Conservation (phyloP, 345 rosid genomes). For the Linum usitatissimum region DNA sequence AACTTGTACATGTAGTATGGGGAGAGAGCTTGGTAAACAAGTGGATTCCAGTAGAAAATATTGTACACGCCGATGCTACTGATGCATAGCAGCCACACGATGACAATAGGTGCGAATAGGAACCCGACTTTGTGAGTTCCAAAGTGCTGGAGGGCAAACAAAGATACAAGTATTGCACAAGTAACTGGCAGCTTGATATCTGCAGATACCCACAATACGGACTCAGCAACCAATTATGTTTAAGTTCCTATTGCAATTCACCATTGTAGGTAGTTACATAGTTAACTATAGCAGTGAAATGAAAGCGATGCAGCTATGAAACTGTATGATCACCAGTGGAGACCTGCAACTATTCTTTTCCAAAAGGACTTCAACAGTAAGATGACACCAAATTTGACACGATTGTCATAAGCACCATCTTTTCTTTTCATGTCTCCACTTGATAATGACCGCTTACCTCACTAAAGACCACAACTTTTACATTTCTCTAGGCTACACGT, state of each 20-base stretch:
- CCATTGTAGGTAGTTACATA: background rate
- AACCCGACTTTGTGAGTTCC: slow-evolving; percentile 15
- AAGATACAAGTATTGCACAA: slow-evolving; percentile 5
- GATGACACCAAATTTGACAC: background rate
- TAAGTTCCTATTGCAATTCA: no score
- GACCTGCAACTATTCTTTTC: background rate
- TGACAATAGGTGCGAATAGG: slow-evolving; percentile 9
- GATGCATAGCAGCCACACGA: slow-evolving; percentile 13
- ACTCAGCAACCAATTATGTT: no score
- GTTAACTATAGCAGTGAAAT: background rate
- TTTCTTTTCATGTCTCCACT: background rate
- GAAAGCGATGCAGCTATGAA: background rate
- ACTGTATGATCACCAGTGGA: background rate
- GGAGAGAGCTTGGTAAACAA: slow-evolving; percentile 12
- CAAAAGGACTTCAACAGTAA: background rate
- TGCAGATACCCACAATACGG: background rate
- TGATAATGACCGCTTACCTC: background rate
- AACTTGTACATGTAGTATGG: slow-evolving; percentile 17
- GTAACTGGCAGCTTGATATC: slow-evolving; percentile 4
- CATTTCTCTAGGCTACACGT: background rate
- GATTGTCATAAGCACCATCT: background rate
- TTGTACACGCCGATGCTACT: slow-evolving; percentile 9
- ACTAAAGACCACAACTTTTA: background rate
- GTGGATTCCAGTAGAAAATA: slow-evolving; percentile 12
- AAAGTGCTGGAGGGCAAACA: slow-evolving; percentile 13